Percentiles rank a stretch among this genome's conserved stretches.
These are phyloP conservation scores for Puccinia hordei DNA, from an alignment of 1,284 basidiomycete species.

Conservation along the genomic window DNA sequence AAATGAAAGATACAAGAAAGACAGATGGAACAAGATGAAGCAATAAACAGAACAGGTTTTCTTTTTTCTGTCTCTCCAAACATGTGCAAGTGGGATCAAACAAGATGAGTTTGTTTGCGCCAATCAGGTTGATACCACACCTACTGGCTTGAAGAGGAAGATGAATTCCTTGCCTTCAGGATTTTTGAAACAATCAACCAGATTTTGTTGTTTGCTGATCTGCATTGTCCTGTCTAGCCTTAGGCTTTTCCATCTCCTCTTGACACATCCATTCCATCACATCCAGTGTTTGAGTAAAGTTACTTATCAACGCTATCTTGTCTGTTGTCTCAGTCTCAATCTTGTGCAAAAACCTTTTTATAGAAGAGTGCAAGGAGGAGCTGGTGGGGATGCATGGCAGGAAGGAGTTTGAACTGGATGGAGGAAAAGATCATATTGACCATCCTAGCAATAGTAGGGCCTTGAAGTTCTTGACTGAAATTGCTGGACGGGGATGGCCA, in stretches of 20 bases:
- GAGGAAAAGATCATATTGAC: too few relatives aligned
- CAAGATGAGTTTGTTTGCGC: slow-evolving; percentile 90
- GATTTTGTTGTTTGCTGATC: slow-evolving; percentile 91
- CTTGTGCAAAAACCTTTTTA: slow-evolving; percentile 75
- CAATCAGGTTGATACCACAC: slow-evolving; percentile 97
- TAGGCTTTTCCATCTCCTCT: slow-evolving; percentile 81
- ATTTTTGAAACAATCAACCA: slow-evolving; percentile 96
- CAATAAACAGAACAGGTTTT: slow-evolving; percentile 63
- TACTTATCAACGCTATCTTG: slow-evolving; percentile 98
- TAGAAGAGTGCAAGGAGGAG: too few relatives aligned
- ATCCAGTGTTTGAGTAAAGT: slow-evolving; percentile 96
- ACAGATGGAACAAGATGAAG: slow-evolving; percentile 33
- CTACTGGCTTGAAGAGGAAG: slow-evolving; percentile 94
- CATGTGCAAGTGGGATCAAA: slow-evolving; percentile 95
- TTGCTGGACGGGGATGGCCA: too few relatives aligned
- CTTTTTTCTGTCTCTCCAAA: slow-evolving; percentile 99
- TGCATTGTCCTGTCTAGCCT: slow-evolving; percentile 91
- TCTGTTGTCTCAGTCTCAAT: slow-evolving; percentile 80
- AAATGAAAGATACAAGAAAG: not conserved
- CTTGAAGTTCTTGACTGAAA: too few relatives aligned
- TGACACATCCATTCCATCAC: slow-evolving; percentile 85
- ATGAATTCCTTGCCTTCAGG: slow-evolving; percentile 92
- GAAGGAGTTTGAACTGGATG: too few relatives aligned
- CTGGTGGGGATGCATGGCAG: too few relatives aligned
- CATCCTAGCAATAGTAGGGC: too few relatives aligned